Evolutionary conservation across 1,139 yeast genomes (phyloP).

Genomic region (Ogataea hybrid): DNA sequence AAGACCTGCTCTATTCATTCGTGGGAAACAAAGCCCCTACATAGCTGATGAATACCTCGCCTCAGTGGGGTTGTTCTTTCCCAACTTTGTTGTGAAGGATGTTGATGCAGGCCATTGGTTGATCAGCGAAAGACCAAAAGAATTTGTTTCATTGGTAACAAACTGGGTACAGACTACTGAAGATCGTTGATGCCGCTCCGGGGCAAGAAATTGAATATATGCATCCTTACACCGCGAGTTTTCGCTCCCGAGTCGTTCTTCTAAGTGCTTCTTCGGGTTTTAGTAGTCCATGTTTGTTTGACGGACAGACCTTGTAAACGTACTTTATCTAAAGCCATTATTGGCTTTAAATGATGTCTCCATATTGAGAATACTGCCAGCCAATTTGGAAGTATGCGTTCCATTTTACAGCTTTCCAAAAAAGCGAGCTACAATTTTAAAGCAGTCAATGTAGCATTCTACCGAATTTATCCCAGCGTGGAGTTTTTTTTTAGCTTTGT

Average conservation of each 20-base stretch:
- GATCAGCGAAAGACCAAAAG: slow-evolving; percentile 73
- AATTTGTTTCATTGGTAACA: slow-evolving; percentile 55
- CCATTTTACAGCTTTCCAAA: no score
- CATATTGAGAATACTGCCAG: no score
- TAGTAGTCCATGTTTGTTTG: neutral
- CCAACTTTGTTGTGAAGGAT: slow-evolving; percentile 70
- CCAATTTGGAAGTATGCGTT: no score
- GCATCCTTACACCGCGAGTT: slow-evolving; percentile 13
- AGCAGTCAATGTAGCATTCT: no score
- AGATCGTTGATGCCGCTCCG: slow-evolving; percentile 6
- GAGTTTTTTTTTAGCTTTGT: no score
- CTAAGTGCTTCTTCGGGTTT: neutral
- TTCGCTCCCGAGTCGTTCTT: slow-evolving; percentile 16
- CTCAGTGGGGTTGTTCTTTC: slow-evolving; percentile 75
- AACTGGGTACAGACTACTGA: slow-evolving; percentile 46
- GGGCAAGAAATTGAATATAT: neutral
- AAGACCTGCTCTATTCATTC: slow-evolving; percentile 73
- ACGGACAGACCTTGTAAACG: no score
- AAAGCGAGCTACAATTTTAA: no score
- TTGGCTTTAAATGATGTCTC: neutral
- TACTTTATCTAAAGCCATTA: no score
- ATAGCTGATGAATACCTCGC: slow-evolving; percentile 85
- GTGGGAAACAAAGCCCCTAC: slow-evolving; percentile 76
- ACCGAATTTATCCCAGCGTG: no score
- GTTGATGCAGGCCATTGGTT: slow-evolving; percentile 91